Evolutionary conservation across 2,329 filamentous ascomycete genomes (phyloP).

Genomic region (Xylariaceae sp.): DNA sequence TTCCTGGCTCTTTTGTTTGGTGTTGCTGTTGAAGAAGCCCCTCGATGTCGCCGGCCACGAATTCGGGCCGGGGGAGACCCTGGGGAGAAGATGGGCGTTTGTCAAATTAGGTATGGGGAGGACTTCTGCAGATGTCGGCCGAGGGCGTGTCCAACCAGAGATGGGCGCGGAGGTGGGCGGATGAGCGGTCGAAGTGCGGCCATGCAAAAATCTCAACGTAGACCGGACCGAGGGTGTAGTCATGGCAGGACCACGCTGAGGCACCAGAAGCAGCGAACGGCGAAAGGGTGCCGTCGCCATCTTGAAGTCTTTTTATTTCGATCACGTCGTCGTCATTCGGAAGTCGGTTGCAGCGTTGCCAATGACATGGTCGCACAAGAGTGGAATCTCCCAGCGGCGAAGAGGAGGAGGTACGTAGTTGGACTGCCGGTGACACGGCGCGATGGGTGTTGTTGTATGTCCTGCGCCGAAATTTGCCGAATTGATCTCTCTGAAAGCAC

Average conservation of each 20-base stretch:
- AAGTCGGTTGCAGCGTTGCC: slow-evolving; percentile 5
- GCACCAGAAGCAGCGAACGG: slow-evolving; percentile 22
- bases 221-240: slow-evolving; percentile 21
- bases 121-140: neutral
- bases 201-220: slow-evolving; percentile 5
- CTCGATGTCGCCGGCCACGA: neutral
- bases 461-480: no score
- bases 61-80: slow-evolving; percentile 6
- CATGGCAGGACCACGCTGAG: slow-evolving; percentile 37
- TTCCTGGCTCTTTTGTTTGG: neutral
- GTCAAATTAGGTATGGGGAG: neutral
- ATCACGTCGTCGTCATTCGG: slow-evolving; percentile 14
- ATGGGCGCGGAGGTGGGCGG: slow-evolving; percentile 7
- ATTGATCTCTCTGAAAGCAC: no score
- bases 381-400: no score
- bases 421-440: no score
- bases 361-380: slow-evolving; percentile 14
- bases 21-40: neutral
- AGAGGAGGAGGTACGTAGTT: no score
- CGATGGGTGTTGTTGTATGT: no score
- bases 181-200: slow-evolving; percentile 7
- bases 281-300: slow-evolving; percentile 17
- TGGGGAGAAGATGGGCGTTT: neutral
- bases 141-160: neutral
- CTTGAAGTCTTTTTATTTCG: slow-evolving; percentile 5